Conservation (phyloP, 106 monocot genomes). For the Dendrobium huoshanense region DNA sequence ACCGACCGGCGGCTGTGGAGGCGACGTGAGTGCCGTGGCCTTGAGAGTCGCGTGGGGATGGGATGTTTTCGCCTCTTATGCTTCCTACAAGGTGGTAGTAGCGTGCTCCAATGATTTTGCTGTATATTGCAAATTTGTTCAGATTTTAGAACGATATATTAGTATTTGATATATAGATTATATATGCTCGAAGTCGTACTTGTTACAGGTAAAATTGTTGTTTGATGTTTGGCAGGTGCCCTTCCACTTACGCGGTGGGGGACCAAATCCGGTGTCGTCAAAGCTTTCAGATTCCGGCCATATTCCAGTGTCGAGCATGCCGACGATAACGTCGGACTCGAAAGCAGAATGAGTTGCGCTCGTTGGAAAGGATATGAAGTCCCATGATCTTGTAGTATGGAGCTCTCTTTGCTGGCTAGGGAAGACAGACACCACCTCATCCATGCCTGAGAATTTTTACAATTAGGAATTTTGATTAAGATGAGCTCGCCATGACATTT, state of each 20-base stretch:
- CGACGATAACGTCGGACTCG: constrained; percentile 79
- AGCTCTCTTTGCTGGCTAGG: constrained; percentile 12
- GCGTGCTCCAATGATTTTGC: constrained; percentile 15
- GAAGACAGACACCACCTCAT: constrained; percentile 27
- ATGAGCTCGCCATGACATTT: too few species aligned
- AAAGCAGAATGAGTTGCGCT: constrained; percentile 18
- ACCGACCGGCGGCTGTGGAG: constrained; percentile 12
- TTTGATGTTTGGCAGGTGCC: constrained; percentile 17
- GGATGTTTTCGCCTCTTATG: too few species aligned
- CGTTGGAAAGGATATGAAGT: constrained; percentile 17
- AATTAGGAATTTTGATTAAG: too few species aligned
- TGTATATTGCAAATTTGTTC: neutral
- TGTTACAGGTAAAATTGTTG: constrained; percentile 30
- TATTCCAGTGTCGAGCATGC: constrained; percentile 70
- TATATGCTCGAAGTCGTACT: constrained; percentile 9
- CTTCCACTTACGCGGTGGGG: constrained; percentile 25
- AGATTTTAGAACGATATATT: neutral
- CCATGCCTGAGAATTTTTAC: neutral
- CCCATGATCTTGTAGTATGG: constrained; percentile 33
- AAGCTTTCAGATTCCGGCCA: constrained; percentile 29
- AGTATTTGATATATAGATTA: neutral
- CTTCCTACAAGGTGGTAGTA: neutral
- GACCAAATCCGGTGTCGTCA: constrained; percentile 22
- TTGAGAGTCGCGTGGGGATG: constrained; percentile 6
- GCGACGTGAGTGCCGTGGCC: constrained; percentile 32